Base-by-base conservation (phyloP, 1,139 yeast species). In the Magnusiomyces magnusii region DNA sequence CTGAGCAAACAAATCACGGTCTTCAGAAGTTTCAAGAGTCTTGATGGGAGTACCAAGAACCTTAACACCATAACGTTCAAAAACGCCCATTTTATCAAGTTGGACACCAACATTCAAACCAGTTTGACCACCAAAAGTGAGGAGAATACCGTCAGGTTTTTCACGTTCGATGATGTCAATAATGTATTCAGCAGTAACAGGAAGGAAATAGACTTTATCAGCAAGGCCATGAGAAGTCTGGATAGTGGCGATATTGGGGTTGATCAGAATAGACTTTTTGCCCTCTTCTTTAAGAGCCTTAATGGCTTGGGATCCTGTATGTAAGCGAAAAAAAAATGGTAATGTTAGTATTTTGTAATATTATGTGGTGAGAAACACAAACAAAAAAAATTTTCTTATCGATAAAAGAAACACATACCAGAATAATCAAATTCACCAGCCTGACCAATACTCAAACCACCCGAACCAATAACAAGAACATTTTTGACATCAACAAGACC, bases 371-470 rank as follows among this genome's bases (percentile, higher is more conserved):
- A 49, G n/a, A n/a, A n/a, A n/a, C n/a, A n/a, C n/a, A n/a, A n/a
- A n/a, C n/a, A n/a, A n/a, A n/a, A n/a, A n/a, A 49, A n/a, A 39
- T 15, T n/a, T 39, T 10, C 17, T 39, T 39, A 15, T 3, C 3
- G 17, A 9, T n/a, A 42, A 53, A 42, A 25, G 25, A 53, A n/a
- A n/a, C n/a, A 62, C 69, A 10, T 58, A 61, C 98, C 98, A 49
- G 97, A 89, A 76, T 93, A 93, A 74, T 93, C 99, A 68, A 93
- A 93, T 75, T 93, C 99, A 68, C 99, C 99, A 54, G 99, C 99
- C 76, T 93, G 99, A 60, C 99, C 99, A 71, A 93, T 93, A 58
- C 97, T 88, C 62, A 93, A 80, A 54, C 99, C 99, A 70, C 99
- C 99, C 2, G 98, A 92, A 25, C 99, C 99, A 70, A 93, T 87